phyloP scores from a whole-genome alignment of 768 basidiomycete genomes.

The Lentinula raphanica region DNA sequence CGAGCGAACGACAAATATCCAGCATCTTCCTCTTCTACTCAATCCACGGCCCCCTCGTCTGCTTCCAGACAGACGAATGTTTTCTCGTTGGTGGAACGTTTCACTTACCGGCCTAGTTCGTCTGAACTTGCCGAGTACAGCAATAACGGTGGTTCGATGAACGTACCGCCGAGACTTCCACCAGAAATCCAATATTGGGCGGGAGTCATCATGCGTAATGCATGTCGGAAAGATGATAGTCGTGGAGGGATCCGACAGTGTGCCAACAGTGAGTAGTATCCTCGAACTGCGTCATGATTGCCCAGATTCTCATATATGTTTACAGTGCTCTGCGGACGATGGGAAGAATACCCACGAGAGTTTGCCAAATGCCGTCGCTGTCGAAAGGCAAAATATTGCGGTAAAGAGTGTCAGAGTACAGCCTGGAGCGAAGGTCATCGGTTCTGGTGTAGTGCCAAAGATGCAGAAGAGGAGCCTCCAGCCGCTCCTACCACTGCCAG shows the following conservation, averaged over 20 bases:
- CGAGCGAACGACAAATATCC: slow-evolving; percentile 11
- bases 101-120: slow-evolving; percentile 90
- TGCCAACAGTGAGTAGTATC: slow-evolving; percentile 73
- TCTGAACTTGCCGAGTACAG: slow-evolving; percentile 70
- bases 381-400: slow-evolving; percentile 97
- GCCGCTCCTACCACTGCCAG: slow-evolving; percentile 12
- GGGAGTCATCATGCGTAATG: slow-evolving; percentile 99
- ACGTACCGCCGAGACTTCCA: slow-evolving; percentile 55
- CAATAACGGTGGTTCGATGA: slow-evolving; percentile 7
- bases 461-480: slow-evolving; percentile 28
- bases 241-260: slow-evolving; percentile 94
- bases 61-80: slow-evolving; percentile 72
- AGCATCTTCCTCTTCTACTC: slow-evolving; percentile 7
- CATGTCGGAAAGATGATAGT: slow-evolving; percentile 94
- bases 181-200: slow-evolving; percentile 98
- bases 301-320: neutral
- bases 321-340: slow-evolving; percentile 87
- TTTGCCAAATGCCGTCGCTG: slow-evolving; percentile 97
- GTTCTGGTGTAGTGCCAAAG: slow-evolving; percentile 81
- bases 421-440: slow-evolving; percentile 96
- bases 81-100: slow-evolving; percentile 93
- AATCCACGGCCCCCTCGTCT: slow-evolving; percentile 17
- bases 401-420: slow-evolving; percentile 93
- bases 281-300: no score
- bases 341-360: slow-evolving; percentile 90